phyloP scores from a whole-genome alignment of 2,329 filamentous ascomycete genomes.

The Clarireedia sp. region DNA sequence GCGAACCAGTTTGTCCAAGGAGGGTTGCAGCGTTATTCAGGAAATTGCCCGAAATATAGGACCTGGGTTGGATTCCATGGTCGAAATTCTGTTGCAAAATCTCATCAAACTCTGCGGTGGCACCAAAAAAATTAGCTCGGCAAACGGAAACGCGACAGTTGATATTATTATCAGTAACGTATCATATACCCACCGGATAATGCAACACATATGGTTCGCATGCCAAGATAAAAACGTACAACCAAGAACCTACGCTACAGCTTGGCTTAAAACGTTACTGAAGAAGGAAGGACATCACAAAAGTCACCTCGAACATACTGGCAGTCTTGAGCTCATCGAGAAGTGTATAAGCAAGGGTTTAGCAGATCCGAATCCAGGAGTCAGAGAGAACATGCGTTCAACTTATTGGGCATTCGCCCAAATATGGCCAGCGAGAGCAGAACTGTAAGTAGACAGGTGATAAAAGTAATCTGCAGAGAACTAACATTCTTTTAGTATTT shows the following conservation, averaged over 20 bases:
- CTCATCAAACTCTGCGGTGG: constrained; percentile 83
- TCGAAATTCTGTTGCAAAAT: constrained; percentile 81
- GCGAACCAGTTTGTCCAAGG: constrained; percentile 82
- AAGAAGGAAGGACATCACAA: constrained; percentile 73
- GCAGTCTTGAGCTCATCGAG: constrained; percentile 74
- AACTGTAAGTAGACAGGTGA: constrained; percentile 46
- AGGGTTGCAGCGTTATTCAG: constrained; percentile 76
- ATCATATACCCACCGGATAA: constrained; percentile 69
- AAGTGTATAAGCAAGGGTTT: constrained; percentile 86
- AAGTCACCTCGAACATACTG: constrained; percentile 72
- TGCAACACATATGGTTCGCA: constrained; percentile 78
- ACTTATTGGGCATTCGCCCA: constrained; percentile 79
- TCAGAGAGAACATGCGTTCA: constrained; percentile 75
- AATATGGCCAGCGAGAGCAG: constrained; percentile 71
- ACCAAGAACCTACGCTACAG: constrained; percentile 67
- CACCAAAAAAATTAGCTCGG: constrained; percentile 87
- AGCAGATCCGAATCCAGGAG: constrained; percentile 80
- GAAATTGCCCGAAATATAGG: constrained; percentile 73
- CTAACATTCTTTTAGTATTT: constrained; percentile 49
- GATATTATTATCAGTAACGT: constrained; percentile 71
- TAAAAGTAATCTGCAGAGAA: not conserved
- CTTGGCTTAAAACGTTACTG: constrained; percentile 79
- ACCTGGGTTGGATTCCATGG: constrained; percentile 74
- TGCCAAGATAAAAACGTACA: constrained; percentile 91
- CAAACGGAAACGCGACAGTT: constrained; percentile 75